Percentiles rank a stretch among this genome's conserved stretches.
Conservation (phyloP, 1,284 basidiomycete genomes). For the Cryptococcus wingfieldii region DNA sequence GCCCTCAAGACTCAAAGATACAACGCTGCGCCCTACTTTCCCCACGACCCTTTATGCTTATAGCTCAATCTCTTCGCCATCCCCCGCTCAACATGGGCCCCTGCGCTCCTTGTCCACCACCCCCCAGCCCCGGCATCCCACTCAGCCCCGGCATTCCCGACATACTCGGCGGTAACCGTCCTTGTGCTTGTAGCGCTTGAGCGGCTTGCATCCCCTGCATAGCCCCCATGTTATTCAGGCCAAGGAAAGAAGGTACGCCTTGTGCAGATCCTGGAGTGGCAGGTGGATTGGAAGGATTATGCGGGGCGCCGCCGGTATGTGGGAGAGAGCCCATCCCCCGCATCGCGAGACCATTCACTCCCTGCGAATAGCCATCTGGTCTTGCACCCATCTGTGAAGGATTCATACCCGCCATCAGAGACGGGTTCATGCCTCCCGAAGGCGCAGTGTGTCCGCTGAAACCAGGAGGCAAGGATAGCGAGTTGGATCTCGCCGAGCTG, state of each 20-base stretch:
- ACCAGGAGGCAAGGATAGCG: neutral
- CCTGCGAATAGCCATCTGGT: neutral
- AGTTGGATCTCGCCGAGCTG: neutral
- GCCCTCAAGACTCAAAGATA: no score
- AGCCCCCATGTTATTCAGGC: neutral
- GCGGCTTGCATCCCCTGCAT: neutral
- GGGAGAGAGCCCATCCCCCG: neutral
- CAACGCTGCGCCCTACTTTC: no score
- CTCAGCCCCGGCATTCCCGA: neutral
- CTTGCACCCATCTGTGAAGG: neutral
- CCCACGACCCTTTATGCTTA: no score
- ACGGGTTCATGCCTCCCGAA: neutral
- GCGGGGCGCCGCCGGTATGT: neutral
- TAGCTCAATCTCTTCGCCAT: neutral
- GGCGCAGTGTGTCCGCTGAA: neutral
- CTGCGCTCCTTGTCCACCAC: neutral
- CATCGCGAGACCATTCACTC: no score
- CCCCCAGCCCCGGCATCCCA: neutral
- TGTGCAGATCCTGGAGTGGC: neutral
- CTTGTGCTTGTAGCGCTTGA: neutral
- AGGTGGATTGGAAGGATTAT: neutral
- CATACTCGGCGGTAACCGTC: neutral
- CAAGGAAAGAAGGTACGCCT: neutral
- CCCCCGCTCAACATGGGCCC: conserved; percentile 2
- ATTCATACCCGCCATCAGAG: neutral